Percentiles rank a stretch among this genome's conserved stretches.
Evolutionary conservation across 371 early-diverging fungal genomes (phyloP).

Genomic region (Vairimorpha apis): DNA sequence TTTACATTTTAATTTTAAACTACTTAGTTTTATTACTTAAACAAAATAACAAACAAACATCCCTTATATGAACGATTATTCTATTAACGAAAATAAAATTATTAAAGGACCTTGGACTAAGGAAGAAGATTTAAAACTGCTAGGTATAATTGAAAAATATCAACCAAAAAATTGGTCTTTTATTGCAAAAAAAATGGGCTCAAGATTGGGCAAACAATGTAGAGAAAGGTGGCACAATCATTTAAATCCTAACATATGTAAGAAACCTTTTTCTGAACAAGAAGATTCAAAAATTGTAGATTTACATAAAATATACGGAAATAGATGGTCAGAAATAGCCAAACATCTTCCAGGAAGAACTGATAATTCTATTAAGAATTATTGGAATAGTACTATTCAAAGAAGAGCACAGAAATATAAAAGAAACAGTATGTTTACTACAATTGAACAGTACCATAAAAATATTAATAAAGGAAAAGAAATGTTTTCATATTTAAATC

Average conservation of each 20-base stretch:
- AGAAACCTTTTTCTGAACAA: slow-evolving; percentile 60
- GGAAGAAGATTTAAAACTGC: slow-evolving; percentile 61
- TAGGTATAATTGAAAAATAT: slow-evolving; percentile 53
- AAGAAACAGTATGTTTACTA: slow-evolving; percentile 53
- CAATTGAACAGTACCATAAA: slow-evolving; percentile 41
- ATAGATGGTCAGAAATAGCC: slow-evolving; percentile 63
- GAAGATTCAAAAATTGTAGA: slow-evolving; percentile 58
- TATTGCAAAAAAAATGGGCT: slow-evolving; percentile 59
- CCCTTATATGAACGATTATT: background rate
- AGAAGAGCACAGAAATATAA: slow-evolving; percentile 48
- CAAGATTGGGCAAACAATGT: slow-evolving; percentile 64
- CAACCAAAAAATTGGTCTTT: slow-evolving; percentile 62
- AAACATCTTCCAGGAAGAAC: slow-evolving; percentile 63
- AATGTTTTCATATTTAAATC: background rate
- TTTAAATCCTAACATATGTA: slow-evolving; percentile 62
- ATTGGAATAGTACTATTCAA: slow-evolving; percentile 62
- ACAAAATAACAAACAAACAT: slow-evolving; percentile 1
- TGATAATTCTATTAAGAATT: slow-evolving; percentile 65
- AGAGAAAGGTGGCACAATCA: slow-evolving; percentile 65
- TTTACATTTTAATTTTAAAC: background rate
- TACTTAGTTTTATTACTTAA: background rate
- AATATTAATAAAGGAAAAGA: background rate
- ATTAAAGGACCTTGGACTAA: slow-evolving; percentile 64
- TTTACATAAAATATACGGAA: slow-evolving; percentile 61
- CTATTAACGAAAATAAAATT: background rate